Evolutionary conservation across 2,329 filamentous ascomycete species (phyloP).

Genomic region (Aspergillus ustus): DNA sequence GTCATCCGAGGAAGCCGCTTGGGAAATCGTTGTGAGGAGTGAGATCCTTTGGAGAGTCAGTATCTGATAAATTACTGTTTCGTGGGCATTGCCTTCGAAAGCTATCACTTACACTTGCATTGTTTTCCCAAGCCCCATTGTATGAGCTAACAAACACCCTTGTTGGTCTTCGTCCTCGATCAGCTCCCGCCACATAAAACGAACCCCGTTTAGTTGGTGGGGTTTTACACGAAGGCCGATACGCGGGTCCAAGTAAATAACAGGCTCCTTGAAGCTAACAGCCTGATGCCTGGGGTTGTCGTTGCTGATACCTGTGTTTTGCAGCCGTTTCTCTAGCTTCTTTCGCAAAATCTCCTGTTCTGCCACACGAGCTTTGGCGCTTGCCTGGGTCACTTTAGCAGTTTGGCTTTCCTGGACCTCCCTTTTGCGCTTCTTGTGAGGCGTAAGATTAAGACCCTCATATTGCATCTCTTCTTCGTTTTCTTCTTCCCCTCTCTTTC

Average conservation of each 20-base stretch:
- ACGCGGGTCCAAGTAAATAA: slow-evolving; percentile 60
- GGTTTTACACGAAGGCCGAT: slow-evolving; percentile 72
- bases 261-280: slow-evolving; percentile 51
- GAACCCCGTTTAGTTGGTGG: slow-evolving; percentile 80
- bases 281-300: slow-evolving; percentile 51
- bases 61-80: neutral
- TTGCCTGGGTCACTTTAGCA: slow-evolving; percentile 60
- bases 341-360: slow-evolving; percentile 59
- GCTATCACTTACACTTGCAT: slow-evolving; percentile 70
- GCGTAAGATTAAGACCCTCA: slow-evolving; percentile 27
- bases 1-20: slow-evolving; percentile 66
- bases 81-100: neutral
- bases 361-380: slow-evolving; percentile 57
- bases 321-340: slow-evolving; percentile 36
- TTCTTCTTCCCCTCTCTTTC: too few species aligned
- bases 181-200: slow-evolving; percentile 87
- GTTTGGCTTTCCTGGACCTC: slow-evolving; percentile 54
- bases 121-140: slow-evolving; percentile 91
- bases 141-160: slow-evolving; percentile 83
- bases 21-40: slow-evolving; percentile 73
- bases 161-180: slow-evolving; percentile 66
- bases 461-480: neutral
- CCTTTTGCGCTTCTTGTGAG: slow-evolving; percentile 54
- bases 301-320: slow-evolving; percentile 37
- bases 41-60: slow-evolving; percentile 60